Percentiles rank a stretch among this genome's conserved stretches.
Evolutionary conservation across 192 early-diverging fungal species (phyloP).

Genomic region (Umbelopsis sp.): DNA sequence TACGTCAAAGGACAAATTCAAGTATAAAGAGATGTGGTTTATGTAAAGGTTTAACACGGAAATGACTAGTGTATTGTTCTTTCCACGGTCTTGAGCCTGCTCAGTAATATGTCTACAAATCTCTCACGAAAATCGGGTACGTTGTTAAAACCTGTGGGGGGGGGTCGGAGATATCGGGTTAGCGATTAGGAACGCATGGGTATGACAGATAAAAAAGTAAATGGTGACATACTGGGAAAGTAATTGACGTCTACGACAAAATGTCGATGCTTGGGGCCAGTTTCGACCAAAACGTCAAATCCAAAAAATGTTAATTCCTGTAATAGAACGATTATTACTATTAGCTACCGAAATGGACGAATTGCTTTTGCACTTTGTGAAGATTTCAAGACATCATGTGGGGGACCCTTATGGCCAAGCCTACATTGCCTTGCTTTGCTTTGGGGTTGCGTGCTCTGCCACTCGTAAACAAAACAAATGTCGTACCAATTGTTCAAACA

Average conservation of each 20-base stretch:
- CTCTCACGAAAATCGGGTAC: slow-evolving; percentile 19
- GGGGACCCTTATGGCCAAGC: no score
- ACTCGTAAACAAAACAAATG: neutral
- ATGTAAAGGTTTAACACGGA: no score
- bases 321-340: no score
- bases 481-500: slow-evolving; percentile 31
- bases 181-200: neutral
- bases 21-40: neutral
- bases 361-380: neutral
- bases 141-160: slow-evolving; percentile 11
- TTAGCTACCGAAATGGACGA: neutral
- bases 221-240: slow-evolving; percentile 35
- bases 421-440: no score
- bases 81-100: slow-evolving; percentile 16
- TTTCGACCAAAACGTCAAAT: slow-evolving; percentile 37
- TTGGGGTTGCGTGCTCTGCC: no score
- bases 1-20: neutral
- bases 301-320: slow-evolving; percentile 44
- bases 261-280: slow-evolving; percentile 21
- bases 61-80: neutral
- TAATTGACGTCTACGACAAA: slow-evolving; percentile 44
- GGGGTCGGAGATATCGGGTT: neutral
- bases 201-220: neutral
- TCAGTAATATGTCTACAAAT: slow-evolving; percentile 24
- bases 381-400: no score